These are phyloP conservation scores for Phytopythium vexans DNA, from an alignment of 352 stramenopile genomes.

Conservation along the genomic window DNA sequence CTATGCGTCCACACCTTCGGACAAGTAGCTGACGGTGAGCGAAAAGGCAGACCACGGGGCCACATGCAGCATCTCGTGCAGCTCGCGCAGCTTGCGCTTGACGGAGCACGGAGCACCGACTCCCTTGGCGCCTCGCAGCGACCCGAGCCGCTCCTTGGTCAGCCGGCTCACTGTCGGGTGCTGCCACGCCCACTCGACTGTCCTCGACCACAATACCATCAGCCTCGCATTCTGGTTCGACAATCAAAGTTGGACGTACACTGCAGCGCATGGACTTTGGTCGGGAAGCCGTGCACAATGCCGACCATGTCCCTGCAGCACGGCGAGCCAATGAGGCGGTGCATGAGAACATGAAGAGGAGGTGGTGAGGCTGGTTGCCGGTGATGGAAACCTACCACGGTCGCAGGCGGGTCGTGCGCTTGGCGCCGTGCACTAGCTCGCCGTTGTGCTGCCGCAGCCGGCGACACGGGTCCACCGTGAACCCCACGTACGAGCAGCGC, in stretches of 20 bases:
- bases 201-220: not conserved
- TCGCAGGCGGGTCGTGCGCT: slow-evolving; percentile 45
- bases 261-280: slow-evolving; percentile 72
- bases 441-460: slow-evolving; percentile 77
- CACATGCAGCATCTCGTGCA: slow-evolving; percentile 63
- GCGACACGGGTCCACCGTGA: slow-evolving; percentile 51
- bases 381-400: slow-evolving; percentile 37
- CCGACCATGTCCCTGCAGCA: slow-evolving; percentile 65
- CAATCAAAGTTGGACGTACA: slow-evolving; percentile 31
- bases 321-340: not conserved
- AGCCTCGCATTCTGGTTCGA: not conserved
- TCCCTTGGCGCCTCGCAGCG: slow-evolving; percentile 28
- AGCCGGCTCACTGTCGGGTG: slow-evolving; percentile 58
- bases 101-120: slow-evolving; percentile 53
- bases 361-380: not conserved
- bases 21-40: slow-evolving; percentile 56
- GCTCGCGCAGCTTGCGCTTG: slow-evolving; percentile 67
- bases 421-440: slow-evolving; percentile 62
- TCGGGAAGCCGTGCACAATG: slow-evolving; percentile 71
- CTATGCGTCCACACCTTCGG: slow-evolving; percentile 14
- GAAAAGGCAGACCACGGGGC: slow-evolving; percentile 41
- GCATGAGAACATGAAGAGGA: slow-evolving; percentile 1
- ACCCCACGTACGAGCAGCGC: slow-evolving; percentile 67
- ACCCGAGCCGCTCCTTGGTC: slow-evolving; percentile 31
- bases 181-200: slow-evolving; percentile 82